phyloP scores from a whole-genome alignment of 441 rosid species.

The Arabidopsis hybrid region DNA sequence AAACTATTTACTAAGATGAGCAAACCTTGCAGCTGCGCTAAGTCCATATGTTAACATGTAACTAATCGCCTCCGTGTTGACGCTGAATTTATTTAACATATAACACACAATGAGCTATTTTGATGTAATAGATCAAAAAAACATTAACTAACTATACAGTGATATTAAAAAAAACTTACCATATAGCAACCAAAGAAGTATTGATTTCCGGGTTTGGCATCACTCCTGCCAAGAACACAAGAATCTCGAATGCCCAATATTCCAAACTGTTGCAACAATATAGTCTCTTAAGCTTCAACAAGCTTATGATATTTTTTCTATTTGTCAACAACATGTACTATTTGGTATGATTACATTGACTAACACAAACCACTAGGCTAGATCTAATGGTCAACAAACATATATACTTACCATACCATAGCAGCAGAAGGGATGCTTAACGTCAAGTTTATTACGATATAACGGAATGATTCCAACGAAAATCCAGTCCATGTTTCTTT shows the following conservation, averaged over 20 bases:
- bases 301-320: neutral
- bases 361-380: neutral
- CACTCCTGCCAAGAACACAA: slow-evolving; percentile 76
- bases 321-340: neutral
- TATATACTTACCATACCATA: slow-evolving; percentile 71
- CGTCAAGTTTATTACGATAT: slow-evolving; percentile 50
- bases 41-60: slow-evolving; percentile 62
- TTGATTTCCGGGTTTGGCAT: slow-evolving; percentile 68
- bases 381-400: neutral
- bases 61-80: slow-evolving; percentile 57
- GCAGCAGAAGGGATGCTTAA: slow-evolving; percentile 84
- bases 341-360: neutral
- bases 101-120: slow-evolving; percentile 34
- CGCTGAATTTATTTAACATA: slow-evolving; percentile 43
- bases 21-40: slow-evolving; percentile 61
- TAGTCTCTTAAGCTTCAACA: slow-evolving; percentile 17
- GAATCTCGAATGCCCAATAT: slow-evolving; percentile 81
- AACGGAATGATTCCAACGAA: slow-evolving; percentile 52
- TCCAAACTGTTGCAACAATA: slow-evolving; percentile 60
- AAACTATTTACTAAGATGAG: neutral
- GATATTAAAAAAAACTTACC: slow-evolving; percentile 47
- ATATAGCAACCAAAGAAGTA: slow-evolving; percentile 77
- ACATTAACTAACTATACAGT: neutral
- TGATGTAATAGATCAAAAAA: neutral
- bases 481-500: slow-evolving; percentile 74